A percentile compares a stretch with the other conserved stretches of the same genome.
Evolutionary conservation across 176 grass and related monocot genomes (phyloP).

Genomic region (Triticum turgidum): DNA sequence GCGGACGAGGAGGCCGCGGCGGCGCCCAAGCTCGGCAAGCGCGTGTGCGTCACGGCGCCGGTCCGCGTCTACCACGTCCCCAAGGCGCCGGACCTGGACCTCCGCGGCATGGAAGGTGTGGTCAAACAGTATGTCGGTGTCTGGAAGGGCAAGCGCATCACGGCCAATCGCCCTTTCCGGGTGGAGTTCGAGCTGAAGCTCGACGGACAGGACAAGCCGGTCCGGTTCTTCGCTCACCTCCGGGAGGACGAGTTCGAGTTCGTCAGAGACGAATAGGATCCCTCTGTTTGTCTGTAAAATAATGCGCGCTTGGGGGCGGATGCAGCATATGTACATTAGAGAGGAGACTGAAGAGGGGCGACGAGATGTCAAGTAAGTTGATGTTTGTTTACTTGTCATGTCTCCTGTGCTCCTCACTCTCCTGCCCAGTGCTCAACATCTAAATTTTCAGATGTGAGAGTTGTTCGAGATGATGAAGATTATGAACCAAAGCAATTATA

Average conservation of each 20-base stretch:
- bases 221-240: conserved; percentile 84
- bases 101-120: conserved; percentile 74
- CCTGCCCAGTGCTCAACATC: conserved; percentile 30
- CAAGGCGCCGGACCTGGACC: conserved; percentile 79
- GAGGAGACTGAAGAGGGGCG: neutral
- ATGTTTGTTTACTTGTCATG: conserved; percentile 23
- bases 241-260: conserved; percentile 91
- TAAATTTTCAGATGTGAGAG: conserved; percentile 38
- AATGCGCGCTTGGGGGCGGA: neutral
- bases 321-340: conserved; percentile 39
- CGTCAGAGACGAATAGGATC: conserved; percentile 40
- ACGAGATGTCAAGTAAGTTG: conserved; percentile 45
- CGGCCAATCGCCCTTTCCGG: conserved; percentile 74
- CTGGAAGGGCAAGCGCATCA: conserved; percentile 86
- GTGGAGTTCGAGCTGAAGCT: conserved; percentile 69
- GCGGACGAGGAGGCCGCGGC: conserved; percentile 58
- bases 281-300: conserved; percentile 25
- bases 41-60: conserved; percentile 69
- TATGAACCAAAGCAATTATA: conserved; percentile 28
- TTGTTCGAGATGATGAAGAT: conserved; percentile 4
- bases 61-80: conserved; percentile 72
- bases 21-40: conserved; percentile 64
- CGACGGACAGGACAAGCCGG: conserved; percentile 56
- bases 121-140: conserved; percentile 79
- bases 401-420: neutral